Percentiles rank a stretch among this genome's conserved stretches.
These are phyloP conservation scores for Harrya chromipes DNA, from an alignment of 768 basidiomycete genomes.

Conservation along the genomic window DNA sequence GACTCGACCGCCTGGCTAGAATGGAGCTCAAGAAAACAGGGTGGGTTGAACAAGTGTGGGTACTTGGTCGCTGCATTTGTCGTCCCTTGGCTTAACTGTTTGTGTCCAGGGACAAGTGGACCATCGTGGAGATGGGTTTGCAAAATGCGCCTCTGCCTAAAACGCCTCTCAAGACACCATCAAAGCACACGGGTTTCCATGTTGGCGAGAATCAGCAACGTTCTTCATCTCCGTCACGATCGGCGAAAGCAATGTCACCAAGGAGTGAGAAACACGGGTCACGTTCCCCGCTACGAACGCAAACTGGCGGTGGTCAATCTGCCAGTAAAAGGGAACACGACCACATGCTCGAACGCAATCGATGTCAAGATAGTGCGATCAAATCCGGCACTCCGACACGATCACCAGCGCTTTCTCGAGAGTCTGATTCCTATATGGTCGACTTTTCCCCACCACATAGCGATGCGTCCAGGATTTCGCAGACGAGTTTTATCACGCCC, in stretches of 20 bases:
- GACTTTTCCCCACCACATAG: conserved; percentile 17
- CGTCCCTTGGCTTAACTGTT: not conserved
- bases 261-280: not conserved
- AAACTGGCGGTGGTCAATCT: not conserved
- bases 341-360: not conserved
- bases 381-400: not conserved
- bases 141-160: not conserved
- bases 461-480: not conserved
- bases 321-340: not conserved
- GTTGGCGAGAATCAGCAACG: not conserved
- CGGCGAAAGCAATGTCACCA: not conserved
- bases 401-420: conserved; percentile 4
- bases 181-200: not conserved
- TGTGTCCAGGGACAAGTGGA: conserved; percentile 26
- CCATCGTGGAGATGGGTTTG: conserved; percentile 25
- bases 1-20: conserved; percentile 27
- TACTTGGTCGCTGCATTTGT: not conserved
- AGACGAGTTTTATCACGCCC: not conserved
- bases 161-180: conserved; percentile 11
- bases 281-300: not conserved
- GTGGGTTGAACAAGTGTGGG: conserved; percentile 30
- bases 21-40: conserved; percentile 30
- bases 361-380: not conserved
- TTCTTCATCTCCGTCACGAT: not conserved
- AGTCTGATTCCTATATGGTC: conserved; percentile 4